Evolutionary conservation across 305 asterid genomes (phyloP).

Genomic region (Petunia hybrid): DNA sequence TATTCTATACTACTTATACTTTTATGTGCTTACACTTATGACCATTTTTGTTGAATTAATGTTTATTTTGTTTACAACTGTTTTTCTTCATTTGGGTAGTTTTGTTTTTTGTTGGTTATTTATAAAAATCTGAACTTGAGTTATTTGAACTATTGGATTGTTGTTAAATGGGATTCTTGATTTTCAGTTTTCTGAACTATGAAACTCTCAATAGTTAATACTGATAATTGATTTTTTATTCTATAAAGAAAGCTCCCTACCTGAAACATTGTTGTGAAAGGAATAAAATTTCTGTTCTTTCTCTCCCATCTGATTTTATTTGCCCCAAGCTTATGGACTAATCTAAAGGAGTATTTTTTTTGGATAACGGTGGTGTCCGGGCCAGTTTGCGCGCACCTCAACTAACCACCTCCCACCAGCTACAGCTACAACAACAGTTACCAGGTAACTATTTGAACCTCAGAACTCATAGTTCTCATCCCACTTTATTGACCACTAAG

Average conservation of each 20-base stretch:
- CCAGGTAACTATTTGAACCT: too few species aligned
- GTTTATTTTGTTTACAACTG: constrained; percentile 13
- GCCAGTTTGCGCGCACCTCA: too few species aligned
- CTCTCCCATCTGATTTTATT: neutral
- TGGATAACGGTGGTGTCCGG: too few species aligned
- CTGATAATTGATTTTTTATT: neutral
- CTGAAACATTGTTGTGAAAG: neutral
- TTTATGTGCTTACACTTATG: constrained; percentile 15
- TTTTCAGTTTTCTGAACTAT: neutral
- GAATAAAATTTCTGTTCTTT: neutral
- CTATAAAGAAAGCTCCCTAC: neutral
- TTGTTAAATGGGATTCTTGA: neutral
- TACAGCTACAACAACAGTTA: too few species aligned
- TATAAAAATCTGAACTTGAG: neutral
- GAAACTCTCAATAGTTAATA: neutral
- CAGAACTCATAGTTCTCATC: too few species aligned
- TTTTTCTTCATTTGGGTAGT: constrained; percentile 22
- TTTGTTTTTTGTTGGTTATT: constrained; percentile 1
- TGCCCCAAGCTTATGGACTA: neutral
- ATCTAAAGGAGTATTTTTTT: neutral
- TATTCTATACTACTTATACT: neutral
- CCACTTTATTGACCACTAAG: too few species aligned
- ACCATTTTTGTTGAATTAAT: constrained; percentile 20
- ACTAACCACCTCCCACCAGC: too few species aligned
- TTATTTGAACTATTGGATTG: neutral